phyloP scores from a whole-genome alignment of 2,329 filamentous ascomycete genomes.

The Teratosphaeria epicoccoides region DNA sequence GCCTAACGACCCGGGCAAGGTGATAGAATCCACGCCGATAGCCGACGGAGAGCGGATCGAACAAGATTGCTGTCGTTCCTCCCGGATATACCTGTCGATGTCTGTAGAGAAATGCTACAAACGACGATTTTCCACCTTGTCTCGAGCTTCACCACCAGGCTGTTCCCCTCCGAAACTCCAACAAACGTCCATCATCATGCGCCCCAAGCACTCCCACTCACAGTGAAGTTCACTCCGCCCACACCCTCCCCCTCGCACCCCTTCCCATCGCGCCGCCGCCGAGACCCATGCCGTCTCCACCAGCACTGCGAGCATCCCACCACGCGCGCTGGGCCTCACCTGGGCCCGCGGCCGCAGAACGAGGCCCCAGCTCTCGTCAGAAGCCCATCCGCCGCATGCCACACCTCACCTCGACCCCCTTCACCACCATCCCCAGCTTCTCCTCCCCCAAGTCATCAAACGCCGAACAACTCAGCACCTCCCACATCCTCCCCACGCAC shows the following conservation, averaged over 20 bases:
- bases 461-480: conserved; percentile 15
- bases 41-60: no score
- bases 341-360: no score
- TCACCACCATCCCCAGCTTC: conserved; percentile 12
- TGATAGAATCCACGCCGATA: no score
- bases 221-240: neutral
- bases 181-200: neutral
- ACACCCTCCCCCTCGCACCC: neutral
- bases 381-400: conserved; percentile 3
- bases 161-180: neutral
- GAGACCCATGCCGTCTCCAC: neutral
- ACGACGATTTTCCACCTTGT: no score
- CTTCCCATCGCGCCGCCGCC: neutral
- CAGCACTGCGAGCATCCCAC: neutral
- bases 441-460: conserved; percentile 19
- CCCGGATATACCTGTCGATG: no score
- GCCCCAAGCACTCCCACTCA: neutral
- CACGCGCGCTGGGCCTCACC: no score
- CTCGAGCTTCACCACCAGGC: no score
- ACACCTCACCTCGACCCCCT: conserved; percentile 4
- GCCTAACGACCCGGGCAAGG: no score
- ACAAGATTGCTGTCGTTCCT: no score
- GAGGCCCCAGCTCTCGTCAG: neutral
- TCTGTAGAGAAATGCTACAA: no score
- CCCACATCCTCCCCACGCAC: conserved; percentile 23